Base-by-base conservation (phyloP, 192 early-diverging fungal species). In the Lobosporangium transversale region DNA sequence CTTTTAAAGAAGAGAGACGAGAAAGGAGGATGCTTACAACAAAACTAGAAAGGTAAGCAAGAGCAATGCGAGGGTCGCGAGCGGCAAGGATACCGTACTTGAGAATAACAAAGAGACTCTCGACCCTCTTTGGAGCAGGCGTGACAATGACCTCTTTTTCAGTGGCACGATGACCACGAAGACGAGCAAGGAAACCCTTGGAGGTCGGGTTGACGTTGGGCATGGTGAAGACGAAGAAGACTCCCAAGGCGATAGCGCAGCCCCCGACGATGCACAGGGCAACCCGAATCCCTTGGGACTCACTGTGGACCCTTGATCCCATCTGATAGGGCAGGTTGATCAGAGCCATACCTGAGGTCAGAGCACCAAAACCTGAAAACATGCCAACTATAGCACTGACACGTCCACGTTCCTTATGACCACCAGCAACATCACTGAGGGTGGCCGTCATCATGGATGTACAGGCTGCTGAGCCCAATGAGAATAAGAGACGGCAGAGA, bases 381-480 rank as follows among this genome's bases (percentile, higher is more conserved):
- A 89, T 65, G 2, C 92, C 92, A 29, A 89, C 84, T 11, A 89
- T 44, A 3, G 86, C 92, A 17, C 86, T 60, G 5, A 83, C 80
- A 26, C 68, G 56, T 35, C 73, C 84, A 45, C 85, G 79, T 21
- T 85, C 66, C 6, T 86, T 54, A 70, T 32, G 35, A 0, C 45
- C 58, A 3, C 73, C 74, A 0, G 84, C 88, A 20, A 84, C 83
- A 69, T 93, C 91, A 9, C 84, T 79, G 17, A 90, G 50, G 12
- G 86, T 81, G 21, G 88, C 91, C 0, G 90, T 86, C 68, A 94
- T 85, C 92, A 94, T 93, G 26, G 85, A 53, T 15, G 82, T 82
- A 37, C 70, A 65, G 7, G 86, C 88, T 4, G 89, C 84, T 1
- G 87, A 84, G 10, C 92, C 92, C 5, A 90, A 30, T 5, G 92